Base-by-base conservation (phyloP, 2,329 filamentous ascomycete species). In the Alternaria gansuensis region DNA sequence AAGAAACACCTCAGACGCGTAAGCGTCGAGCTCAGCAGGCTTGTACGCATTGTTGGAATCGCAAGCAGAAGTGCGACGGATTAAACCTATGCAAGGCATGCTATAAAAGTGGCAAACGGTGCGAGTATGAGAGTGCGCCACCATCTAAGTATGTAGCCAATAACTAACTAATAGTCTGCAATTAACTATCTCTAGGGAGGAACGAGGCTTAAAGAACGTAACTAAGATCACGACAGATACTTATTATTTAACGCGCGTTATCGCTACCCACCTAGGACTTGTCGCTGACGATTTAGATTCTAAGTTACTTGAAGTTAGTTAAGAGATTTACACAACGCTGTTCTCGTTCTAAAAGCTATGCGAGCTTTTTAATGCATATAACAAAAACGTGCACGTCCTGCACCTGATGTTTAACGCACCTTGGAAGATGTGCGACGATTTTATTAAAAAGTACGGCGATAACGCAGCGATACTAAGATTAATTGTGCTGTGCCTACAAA, bases 391-490 rank as follows among this genome's bases (percentile, higher is more conserved):
- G 6, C 24, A 51, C 6, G 11, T 51, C 24, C n/a, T 51, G 9
- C 0, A 40, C 36, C 48, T n/a, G 9, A 51, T 51, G 4, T 51
- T 51, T 11, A 9, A 51, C n/a, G n/a, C 8, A 40, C 48, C 48
- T 31, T 10, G n/a, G 40, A 36, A 44, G 13, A 43, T 44, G 10
- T 43, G n/a, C 29, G 23, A 54, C 13, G 24, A 21, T n/a, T 43
- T 36, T 23, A 36, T 54, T 17, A 5, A 46, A 39, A 41, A 45
- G 26, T 33, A 53, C 23, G 37, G 37, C 11, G 11, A 43, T 54
- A 26, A 4, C 11, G 31, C 17, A 54, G 5, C n/a, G n/a, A 11
- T 13, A 34, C 24, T 4, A 4, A 39, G 14, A 5, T 28, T 26
- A 10, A 36, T 54, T 6, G 34, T 4, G 5, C 23, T 24, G 5